phyloP scores from a whole-genome alignment of 2,329 filamentous ascomycete genomes.

The Teratosphaeria epicoccoides region DNA sequence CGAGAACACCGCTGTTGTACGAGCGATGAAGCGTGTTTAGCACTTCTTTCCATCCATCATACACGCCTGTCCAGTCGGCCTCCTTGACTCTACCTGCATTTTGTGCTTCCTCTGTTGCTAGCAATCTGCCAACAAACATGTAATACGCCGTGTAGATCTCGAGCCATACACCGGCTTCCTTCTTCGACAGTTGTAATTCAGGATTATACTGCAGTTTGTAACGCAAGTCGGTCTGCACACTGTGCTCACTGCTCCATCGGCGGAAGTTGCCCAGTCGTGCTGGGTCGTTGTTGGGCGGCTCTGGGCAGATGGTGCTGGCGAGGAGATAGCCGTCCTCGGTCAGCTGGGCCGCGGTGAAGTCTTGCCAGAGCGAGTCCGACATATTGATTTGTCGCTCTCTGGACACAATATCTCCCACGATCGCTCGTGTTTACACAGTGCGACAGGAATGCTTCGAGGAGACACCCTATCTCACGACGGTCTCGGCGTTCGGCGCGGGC shows the following conservation, averaged over 20 bases:
- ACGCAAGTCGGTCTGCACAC: conserved; percentile 58
- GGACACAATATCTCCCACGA: neutral
- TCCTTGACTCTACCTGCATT: conserved; percentile 32
- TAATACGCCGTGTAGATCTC: conserved; percentile 78
- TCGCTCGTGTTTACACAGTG: neutral
- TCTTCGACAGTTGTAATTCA: conserved; percentile 30
- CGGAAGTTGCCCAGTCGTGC: conserved; percentile 60
- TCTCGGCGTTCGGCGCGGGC: neutral
- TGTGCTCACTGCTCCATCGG: conserved; percentile 56
- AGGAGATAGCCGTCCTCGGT: conserved; percentile 58
- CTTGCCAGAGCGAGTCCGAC: conserved; percentile 61
- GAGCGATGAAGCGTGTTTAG: conserved; percentile 67
- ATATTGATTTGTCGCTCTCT: neutral
- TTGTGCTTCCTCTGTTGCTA: conserved; percentile 50
- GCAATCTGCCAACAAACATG: conserved; percentile 66
- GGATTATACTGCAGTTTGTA: conserved; percentile 57
- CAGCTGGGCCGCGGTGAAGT: conserved; percentile 60
- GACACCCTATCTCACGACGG: neutral
- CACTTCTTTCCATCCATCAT: conserved; percentile 80
- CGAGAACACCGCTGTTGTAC: conserved; percentile 65
- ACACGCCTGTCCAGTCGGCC: conserved; percentile 70
- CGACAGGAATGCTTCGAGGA: neutral
- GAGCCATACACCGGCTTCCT: conserved; percentile 69
- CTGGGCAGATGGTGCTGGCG: conserved; percentile 63
- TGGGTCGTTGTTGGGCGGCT: conserved; percentile 51